These are phyloP conservation scores for Microbotryum saponariae DNA, from an alignment of 1,284 basidiomycete genomes.

Conservation along the genomic window DNA sequence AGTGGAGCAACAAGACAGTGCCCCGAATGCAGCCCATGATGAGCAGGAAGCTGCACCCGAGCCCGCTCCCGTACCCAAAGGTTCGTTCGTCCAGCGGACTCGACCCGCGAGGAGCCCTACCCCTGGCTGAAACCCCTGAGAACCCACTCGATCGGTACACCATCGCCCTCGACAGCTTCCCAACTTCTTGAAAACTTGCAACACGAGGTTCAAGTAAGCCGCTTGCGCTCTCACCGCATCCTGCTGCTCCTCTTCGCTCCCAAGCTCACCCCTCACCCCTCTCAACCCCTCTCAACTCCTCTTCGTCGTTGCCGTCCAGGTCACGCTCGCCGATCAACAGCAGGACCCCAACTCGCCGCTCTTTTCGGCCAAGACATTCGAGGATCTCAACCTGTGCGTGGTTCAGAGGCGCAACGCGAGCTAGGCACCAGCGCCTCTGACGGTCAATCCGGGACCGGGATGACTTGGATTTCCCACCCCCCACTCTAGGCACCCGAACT, in stretches of 20 bases:
- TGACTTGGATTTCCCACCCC: conserved; percentile 1
- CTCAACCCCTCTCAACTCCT: neutral
- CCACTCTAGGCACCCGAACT: conserved; percentile 62
- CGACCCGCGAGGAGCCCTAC: no score
- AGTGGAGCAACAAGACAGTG: neutral
- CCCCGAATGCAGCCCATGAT: neutral
- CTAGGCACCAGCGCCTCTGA: conserved; percentile 17
- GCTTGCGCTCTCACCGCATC: no score
- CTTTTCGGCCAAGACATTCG: conserved; percentile 88
- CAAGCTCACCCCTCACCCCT: neutral
- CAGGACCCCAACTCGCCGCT: conserved; percentile 91
- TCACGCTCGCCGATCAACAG: conserved; percentile 95
- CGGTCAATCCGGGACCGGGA: no score
- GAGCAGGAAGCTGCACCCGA: neutral
- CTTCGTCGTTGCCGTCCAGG: conserved; percentile 48
- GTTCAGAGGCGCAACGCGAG: neutral
- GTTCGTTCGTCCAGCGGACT: neutral
- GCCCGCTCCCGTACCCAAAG: neutral
- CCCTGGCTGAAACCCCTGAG: neutral
- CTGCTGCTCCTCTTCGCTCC: neutral
- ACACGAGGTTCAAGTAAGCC: conserved; percentile 29
- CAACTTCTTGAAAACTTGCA: conserved; percentile 25
- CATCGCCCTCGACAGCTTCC: conserved; percentile 10
- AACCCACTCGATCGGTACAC: neutral
- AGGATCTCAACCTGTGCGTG: conserved; percentile 80